These are phyloP conservation scores for Biscogniauxia sp. DNA, from an alignment of 2,329 filamentous ascomycete species.

Conservation along the genomic window DNA sequence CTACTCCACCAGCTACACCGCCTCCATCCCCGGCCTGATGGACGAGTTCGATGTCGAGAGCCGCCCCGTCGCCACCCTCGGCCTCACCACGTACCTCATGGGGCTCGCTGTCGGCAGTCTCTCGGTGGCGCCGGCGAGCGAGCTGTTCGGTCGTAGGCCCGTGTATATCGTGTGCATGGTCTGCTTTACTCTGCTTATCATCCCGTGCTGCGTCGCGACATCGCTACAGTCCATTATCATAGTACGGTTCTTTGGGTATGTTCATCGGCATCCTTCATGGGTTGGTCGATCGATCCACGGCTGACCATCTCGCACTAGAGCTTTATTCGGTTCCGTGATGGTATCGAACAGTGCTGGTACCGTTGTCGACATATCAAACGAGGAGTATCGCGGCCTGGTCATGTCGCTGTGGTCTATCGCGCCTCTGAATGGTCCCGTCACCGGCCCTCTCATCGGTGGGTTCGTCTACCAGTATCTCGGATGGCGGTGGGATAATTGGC, in stretches of 20 bases:
- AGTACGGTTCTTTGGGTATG: conserved; percentile 68
- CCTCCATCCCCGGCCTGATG: conserved; percentile 66
- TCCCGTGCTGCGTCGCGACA: conserved; percentile 69
- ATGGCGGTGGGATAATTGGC: conserved; percentile 88
- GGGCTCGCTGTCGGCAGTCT: conserved; percentile 71
- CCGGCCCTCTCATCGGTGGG: conserved; percentile 74
- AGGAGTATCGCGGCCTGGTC: conserved; percentile 76
- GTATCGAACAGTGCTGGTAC: conserved; percentile 81
- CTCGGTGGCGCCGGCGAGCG: conserved; percentile 70
- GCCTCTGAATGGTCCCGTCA: conserved; percentile 66
- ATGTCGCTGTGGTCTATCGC: conserved; percentile 83
- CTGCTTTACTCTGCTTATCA: conserved; percentile 64
- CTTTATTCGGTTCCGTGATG: conserved; percentile 74
- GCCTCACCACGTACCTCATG: conserved; percentile 74
- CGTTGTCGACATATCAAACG: conserved; percentile 77
- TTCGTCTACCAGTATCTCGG: conserved; percentile 75
- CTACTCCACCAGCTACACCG: conserved; percentile 78
- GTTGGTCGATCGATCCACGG: conserved; percentile 25
- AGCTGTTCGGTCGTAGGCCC: conserved; percentile 65
- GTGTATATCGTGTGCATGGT: conserved; percentile 67
- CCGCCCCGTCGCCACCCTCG: conserved; percentile 65
- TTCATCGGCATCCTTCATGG: conserved; percentile 3
- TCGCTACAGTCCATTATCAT: conserved; percentile 68
- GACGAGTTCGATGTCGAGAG: conserved; percentile 59
- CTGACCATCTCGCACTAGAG: conserved; percentile 37